A percentile compares a stretch with the other conserved stretches of the same genome.
Evolutionary conservation across 495 filamentous ascomycete species (phyloP).

Genomic region (Opeltia flavorubescens): DNA sequence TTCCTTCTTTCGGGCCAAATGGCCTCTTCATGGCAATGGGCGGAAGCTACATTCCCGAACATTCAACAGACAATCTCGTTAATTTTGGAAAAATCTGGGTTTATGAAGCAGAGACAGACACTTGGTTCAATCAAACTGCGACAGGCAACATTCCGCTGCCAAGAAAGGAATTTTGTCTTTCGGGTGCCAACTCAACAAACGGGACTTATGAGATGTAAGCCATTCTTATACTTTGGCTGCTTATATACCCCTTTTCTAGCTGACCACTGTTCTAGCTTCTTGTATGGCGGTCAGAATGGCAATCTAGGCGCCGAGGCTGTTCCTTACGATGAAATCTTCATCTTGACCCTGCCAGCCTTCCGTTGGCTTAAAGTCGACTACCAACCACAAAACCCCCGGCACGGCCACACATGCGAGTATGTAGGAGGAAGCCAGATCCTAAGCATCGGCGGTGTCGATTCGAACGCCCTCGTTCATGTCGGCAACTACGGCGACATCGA

Average conservation of each 20-base stretch:
- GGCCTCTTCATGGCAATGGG: constrained; percentile 12
- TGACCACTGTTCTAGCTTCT: constrained; percentile 5
- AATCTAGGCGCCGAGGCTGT: constrained; percentile 1
- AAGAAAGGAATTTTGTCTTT: constrained; percentile 6
- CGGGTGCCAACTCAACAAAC: constrained; percentile 9
- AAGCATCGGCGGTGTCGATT: constrained; percentile 9
- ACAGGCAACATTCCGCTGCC: constrained; percentile 9
- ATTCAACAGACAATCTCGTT: background rate
- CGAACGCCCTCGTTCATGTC: background rate
- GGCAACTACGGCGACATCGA: background rate
- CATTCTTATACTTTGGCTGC: background rate
- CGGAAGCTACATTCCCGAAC: background rate
- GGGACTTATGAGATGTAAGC: constrained; percentile 12
- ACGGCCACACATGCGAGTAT: constrained; percentile 7
- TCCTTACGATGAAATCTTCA: constrained; percentile 10
- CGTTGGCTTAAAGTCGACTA: constrained; percentile 23
- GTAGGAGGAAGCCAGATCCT: constrained; percentile 15
- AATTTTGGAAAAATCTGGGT: constrained; percentile 6
- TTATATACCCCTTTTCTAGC: background rate
- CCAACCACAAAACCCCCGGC: constrained; percentile 8
- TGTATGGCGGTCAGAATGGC: constrained; percentile 10
- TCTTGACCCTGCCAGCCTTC: constrained; percentile 34
- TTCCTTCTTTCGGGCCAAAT: constrained; percentile 13
- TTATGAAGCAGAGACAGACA: constrained; percentile 6
- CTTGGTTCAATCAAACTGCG: constrained; percentile 16